phyloP scores from a whole-genome alignment of 2,329 filamentous ascomycete genomes.

The Ampelomyces quisqualis region DNA sequence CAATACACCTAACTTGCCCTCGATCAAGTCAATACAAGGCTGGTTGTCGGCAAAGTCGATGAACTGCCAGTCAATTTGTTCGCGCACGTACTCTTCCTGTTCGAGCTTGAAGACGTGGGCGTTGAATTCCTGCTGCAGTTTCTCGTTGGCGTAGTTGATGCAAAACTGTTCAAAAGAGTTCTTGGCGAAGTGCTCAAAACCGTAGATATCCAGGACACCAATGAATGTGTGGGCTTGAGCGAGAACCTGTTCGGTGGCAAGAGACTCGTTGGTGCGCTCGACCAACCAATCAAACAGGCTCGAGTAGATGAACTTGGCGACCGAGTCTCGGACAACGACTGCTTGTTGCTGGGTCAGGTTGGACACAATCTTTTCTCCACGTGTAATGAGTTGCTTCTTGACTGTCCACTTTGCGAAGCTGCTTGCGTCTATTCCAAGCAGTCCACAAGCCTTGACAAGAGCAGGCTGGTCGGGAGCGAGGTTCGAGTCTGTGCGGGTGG shows the following conservation, averaged over 20 bases:
- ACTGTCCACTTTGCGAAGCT: conserved; percentile 98
- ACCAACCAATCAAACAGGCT: conserved; percentile 98
- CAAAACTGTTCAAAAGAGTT: conserved; percentile 99
- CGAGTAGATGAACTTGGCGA: conserved; percentile 98
- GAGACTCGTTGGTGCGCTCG: conserved; percentile 88
- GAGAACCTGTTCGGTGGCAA: conserved; percentile 86
- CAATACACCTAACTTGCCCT: conserved; percentile 91
- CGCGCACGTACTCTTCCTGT: conserved; percentile 93
- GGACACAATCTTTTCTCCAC: conserved; percentile 96
- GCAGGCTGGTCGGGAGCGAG: conserved; percentile 79
- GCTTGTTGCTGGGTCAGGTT: conserved; percentile 93
- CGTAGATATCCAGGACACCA: conserved; percentile 98
- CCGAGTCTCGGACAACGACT: conserved; percentile 90
- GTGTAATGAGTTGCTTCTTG: conserved; percentile 96
- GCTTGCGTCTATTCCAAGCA: conserved; percentile 81
- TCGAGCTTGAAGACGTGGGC: conserved; percentile 99
- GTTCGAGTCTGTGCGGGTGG: conserved; percentile 83
- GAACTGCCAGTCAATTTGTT: conserved; percentile 98
- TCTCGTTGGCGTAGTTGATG: conserved; percentile 99
- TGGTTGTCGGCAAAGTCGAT: conserved; percentile 99
- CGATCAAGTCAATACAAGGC: conserved; percentile 96
- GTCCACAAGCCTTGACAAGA: conserved; percentile 74
- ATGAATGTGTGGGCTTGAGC: conserved; percentile 86
- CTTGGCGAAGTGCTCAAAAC: conserved; percentile 98
- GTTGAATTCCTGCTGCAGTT: conserved; percentile 98